Evolutionary conservation across 371 early-diverging fungal genomes (phyloP).

Genomic region (Rozella allomycis): DNA sequence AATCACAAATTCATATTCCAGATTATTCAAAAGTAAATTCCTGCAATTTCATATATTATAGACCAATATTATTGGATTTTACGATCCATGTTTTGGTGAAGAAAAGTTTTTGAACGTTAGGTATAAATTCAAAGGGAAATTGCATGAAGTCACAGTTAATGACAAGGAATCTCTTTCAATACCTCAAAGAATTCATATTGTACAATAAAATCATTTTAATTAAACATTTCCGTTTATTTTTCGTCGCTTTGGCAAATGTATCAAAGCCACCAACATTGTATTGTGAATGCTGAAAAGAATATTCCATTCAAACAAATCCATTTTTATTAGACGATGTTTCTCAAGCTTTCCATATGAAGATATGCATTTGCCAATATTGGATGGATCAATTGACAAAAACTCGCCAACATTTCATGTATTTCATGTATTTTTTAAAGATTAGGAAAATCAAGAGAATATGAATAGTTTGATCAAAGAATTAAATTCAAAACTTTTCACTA

Average conservation of each 20-base stretch:
- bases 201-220: too few species aligned
- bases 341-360: too few species aligned
- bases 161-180: slow-evolving; percentile 56
- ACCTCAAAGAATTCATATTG: slow-evolving; percentile 45
- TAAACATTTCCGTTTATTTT: too few species aligned
- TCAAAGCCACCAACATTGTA: too few species aligned
- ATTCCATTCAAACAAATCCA: too few species aligned
- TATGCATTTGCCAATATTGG: too few species aligned
- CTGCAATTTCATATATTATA: slow-evolving; percentile 5
- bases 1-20: slow-evolving; percentile 62
- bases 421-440: too few species aligned
- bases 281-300: too few species aligned
- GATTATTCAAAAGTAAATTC: slow-evolving; percentile 50
- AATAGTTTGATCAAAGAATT: slow-evolving; percentile 1
- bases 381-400: too few species aligned
- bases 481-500: slow-evolving; percentile 1
- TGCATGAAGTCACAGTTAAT: slow-evolving; percentile 57
- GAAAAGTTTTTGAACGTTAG: slow-evolving; percentile 52
- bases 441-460: not conserved
- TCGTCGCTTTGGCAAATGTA: too few species aligned
- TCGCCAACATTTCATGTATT: too few species aligned
- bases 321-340: too few species aligned
- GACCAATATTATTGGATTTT: slow-evolving; percentile 74
- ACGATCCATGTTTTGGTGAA: slow-evolving; percentile 81
- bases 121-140: slow-evolving; percentile 56